Evolutionary conservation across 495 filamentous ascomycete genomes (phyloP).

Genomic region (Penicillium flavigenum): DNA sequence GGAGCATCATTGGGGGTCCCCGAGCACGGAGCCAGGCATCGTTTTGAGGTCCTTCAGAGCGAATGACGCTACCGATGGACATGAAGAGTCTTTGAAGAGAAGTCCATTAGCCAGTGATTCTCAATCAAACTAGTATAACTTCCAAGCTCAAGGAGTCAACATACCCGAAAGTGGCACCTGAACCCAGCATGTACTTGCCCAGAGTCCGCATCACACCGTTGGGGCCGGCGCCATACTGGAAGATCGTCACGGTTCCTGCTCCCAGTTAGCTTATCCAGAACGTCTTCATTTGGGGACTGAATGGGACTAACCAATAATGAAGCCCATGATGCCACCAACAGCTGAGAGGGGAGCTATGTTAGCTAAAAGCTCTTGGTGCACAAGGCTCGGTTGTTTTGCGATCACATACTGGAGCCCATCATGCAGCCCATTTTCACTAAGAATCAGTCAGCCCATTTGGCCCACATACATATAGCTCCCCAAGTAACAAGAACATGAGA

Average conservation of each 20-base stretch:
- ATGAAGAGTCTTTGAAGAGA: constrained; percentile 74
- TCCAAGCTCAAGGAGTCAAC: constrained; percentile 19
- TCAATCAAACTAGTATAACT: constrained; percentile 10
- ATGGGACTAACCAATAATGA: constrained; percentile 77
- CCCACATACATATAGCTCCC: background rate
- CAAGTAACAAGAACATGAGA: background rate
- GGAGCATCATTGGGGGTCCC: constrained; percentile 50
- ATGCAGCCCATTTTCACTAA: constrained; percentile 96
- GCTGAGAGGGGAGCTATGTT: constrained; percentile 50
- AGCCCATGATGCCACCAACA: constrained; percentile 93
- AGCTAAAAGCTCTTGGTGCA: constrained; percentile 12
- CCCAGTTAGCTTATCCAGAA: constrained; percentile 10
- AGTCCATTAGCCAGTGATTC: constrained; percentile 12
- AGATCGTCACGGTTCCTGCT: constrained; percentile 85
- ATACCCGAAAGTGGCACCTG: constrained; percentile 94
- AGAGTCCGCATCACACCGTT: constrained; percentile 91
- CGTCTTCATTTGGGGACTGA: background rate
- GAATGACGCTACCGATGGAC: constrained; percentile 95
- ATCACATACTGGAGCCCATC: constrained; percentile 89
- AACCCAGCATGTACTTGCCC: constrained; percentile 97
- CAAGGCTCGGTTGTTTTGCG: constrained; percentile 4
- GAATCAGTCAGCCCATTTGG: constrained; percentile 24
- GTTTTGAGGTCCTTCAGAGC: constrained; percentile 66
- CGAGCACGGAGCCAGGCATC: constrained; percentile 50
- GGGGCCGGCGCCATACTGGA: constrained; percentile 87